These are phyloP conservation scores for Wickerhamia fluorescens DNA, from an alignment of 805 yeast genomes.

Conservation along the genomic window DNA sequence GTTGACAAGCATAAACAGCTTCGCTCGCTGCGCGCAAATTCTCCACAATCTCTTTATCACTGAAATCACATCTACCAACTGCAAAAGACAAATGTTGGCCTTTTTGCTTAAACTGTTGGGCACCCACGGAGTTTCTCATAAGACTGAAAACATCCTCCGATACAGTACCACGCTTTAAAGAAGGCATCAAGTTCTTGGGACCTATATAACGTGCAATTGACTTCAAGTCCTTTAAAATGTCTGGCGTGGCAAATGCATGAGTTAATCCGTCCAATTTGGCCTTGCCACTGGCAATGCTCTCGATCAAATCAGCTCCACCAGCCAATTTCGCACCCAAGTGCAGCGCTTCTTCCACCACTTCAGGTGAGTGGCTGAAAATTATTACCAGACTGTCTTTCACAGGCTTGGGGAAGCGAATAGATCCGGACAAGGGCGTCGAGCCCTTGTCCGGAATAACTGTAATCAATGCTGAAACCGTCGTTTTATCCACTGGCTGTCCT, in stretches of 20 bases:
- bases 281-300: constrained; percentile 46
- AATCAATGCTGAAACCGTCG: constrained; percentile 57
- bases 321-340: constrained; percentile 53
- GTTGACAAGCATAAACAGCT: constrained; percentile 49
- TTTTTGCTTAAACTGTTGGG: constrained; percentile 73
- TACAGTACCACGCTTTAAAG: constrained; percentile 80
- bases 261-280: constrained; percentile 50
- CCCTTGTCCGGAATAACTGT: constrained; percentile 70
- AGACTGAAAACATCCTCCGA: constrained; percentile 52
- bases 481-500: constrained; percentile 67
- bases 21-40: constrained; percentile 64
- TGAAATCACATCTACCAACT: constrained; percentile 70
- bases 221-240: constrained; percentile 55
- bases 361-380: constrained; percentile 59
- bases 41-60: constrained; percentile 66
- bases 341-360: constrained; percentile 45
- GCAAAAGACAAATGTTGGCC: constrained; percentile 55
- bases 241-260: constrained; percentile 81
- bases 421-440: constrained; percentile 66
- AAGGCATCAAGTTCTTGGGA: constrained; percentile 85
- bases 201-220: constrained; percentile 77
- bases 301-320: constrained; percentile 70
- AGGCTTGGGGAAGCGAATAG: constrained; percentile 65
- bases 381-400: constrained; percentile 57
- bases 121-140: constrained; percentile 53